Evolutionary conservation across 768 basidiomycete genomes (phyloP).

Genomic region (Hypholoma fasciculare): DNA sequence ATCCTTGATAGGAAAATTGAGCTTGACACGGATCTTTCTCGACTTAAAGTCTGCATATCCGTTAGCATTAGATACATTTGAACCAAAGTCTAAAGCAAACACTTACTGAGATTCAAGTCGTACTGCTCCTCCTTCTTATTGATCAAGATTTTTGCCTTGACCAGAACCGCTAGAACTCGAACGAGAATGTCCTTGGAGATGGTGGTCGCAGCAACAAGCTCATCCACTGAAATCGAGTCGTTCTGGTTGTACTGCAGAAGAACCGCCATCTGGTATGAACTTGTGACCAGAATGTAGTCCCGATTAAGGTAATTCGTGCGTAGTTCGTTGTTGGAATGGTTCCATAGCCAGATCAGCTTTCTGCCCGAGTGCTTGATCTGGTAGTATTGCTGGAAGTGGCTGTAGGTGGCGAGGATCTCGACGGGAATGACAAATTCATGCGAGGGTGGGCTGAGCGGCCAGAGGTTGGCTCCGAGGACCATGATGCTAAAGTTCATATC

Average conservation of each 20-base stretch:
- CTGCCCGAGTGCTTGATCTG: constrained; percentile 94
- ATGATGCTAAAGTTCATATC: constrained; percentile 92
- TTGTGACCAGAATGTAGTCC: constrained; percentile 95
- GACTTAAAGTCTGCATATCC: constrained; percentile 75
- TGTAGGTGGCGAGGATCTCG: constrained; percentile 86
- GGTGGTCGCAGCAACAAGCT: constrained; percentile 76
- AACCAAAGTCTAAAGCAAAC: neutral
- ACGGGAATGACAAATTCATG: constrained; percentile 89
- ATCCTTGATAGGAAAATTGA: constrained; percentile 91
- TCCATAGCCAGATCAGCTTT: constrained; percentile 98
- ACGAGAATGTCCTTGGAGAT: constrained; percentile 80
- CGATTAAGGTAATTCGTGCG: constrained; percentile 92
- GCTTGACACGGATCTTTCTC: constrained; percentile 90
- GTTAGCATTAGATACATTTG: neutral
- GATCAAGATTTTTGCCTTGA: constrained; percentile 87
- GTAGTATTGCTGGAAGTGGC: constrained; percentile 94
- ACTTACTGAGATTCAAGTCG: constrained; percentile 79
- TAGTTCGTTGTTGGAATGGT: constrained; percentile 96
- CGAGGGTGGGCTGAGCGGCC: constrained; percentile 86
- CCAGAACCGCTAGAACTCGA: constrained; percentile 65
- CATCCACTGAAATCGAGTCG: constrained; percentile 82
- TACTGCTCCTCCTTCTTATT: constrained; percentile 89
- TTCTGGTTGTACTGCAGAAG: constrained; percentile 92
- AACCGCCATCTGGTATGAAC: constrained; percentile 95
- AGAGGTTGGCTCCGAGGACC: constrained; percentile 96